Percentiles rank a stretch among this genome's conserved stretches.
Conservation (phyloP, 2,329 filamentous ascomycete species). For the Xylariaceae sp. region DNA sequence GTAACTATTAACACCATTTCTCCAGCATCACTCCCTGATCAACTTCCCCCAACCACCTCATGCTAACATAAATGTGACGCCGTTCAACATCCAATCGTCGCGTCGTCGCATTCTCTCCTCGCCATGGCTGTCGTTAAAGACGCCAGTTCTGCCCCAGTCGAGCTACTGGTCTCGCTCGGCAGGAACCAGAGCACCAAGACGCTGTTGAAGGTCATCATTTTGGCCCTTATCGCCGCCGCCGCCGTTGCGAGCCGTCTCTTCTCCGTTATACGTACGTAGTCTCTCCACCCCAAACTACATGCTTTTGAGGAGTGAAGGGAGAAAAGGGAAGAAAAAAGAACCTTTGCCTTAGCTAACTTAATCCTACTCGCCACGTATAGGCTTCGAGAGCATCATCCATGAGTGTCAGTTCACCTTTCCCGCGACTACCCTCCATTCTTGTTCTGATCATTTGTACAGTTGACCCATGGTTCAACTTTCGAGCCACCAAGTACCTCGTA, state of each 20-base stretch:
- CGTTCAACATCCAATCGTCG: constrained; percentile 26
- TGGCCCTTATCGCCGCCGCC: constrained; percentile 87
- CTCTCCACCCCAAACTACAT: too few relatives aligned
- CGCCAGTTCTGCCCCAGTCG: constrained; percentile 37
- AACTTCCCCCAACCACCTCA: constrained; percentile 18
- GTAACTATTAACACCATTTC: not conserved
- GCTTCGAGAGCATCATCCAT: constrained; percentile 99
- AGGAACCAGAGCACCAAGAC: constrained; percentile 82
- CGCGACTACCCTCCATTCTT: constrained; percentile 9
- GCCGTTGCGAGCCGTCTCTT: constrained; percentile 94
- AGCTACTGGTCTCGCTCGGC: constrained; percentile 70
- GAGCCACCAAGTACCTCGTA: constrained; percentile 96
- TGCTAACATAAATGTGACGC: constrained; percentile 36
- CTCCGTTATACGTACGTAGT: constrained; percentile 91
- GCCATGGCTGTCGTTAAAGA: constrained; percentile 47
- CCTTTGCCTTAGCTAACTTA: constrained; percentile 19
- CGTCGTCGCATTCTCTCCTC: constrained; percentile 35
- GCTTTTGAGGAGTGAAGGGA: too few relatives aligned
- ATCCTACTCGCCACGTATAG: constrained; percentile 48
- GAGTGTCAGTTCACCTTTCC: constrained; percentile 75
- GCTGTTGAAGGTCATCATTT: constrained; percentile 86
- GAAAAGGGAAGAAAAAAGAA: too few relatives aligned
- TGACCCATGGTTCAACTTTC: constrained; percentile 99
- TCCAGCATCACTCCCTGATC: constrained; percentile 1
- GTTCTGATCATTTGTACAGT: constrained; percentile 59